phyloP scores from a whole-genome alignment of 192 early-diverging fungal species.

The Entophlyctis luteolus region DNA sequence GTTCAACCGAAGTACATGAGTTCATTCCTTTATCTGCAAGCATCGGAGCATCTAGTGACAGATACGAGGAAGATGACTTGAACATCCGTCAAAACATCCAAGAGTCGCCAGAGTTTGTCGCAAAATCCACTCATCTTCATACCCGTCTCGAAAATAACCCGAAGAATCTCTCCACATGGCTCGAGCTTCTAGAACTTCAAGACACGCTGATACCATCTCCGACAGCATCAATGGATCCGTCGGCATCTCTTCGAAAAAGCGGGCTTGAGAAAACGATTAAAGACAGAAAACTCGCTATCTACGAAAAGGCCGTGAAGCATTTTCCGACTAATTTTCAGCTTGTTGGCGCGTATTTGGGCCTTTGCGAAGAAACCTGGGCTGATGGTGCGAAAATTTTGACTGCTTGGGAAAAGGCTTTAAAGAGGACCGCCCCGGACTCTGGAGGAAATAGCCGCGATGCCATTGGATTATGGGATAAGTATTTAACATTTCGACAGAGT shows the following conservation, averaged over 20 bases:
- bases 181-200: constrained; percentile 39
- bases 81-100: constrained; percentile 1
- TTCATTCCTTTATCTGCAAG: too few species aligned
- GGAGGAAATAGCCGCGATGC: constrained; percentile 2
- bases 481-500: constrained; percentile 45
- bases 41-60: too few species aligned
- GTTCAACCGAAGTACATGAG: too few species aligned
- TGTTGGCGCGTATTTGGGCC: constrained; percentile 26
- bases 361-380: constrained; percentile 19
- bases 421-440: neutral
- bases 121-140: constrained; percentile 11
- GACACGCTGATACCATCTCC: constrained; percentile 28
- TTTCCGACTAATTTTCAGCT: constrained; percentile 27
- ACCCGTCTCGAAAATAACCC: constrained; percentile 27
- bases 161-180: constrained; percentile 35
- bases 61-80: too few species aligned
- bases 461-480: constrained; percentile 36
- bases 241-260: neutral
- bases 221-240: neutral
- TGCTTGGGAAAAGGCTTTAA: constrained; percentile 42
- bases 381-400: constrained; percentile 34
- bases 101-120: constrained; percentile 15
- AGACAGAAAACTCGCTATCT: constrained; percentile 45
- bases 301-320: constrained; percentile 37
- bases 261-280: constrained; percentile 18